phyloP scores from a whole-genome alignment of 768 basidiomycete species.

The Lentinula guzmanii region DNA sequence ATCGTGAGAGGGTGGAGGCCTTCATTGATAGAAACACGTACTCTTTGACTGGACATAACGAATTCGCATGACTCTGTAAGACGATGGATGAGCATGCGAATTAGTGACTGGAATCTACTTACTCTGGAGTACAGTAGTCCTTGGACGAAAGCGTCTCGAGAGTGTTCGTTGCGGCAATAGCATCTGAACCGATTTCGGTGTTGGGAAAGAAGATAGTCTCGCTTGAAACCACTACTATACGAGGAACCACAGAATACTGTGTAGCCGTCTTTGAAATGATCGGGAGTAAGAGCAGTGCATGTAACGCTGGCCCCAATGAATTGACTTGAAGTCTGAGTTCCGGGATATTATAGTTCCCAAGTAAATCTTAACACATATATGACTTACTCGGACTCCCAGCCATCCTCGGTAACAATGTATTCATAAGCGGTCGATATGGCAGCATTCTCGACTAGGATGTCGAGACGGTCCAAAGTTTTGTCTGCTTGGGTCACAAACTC shows the following conservation, averaged over 20 bases:
- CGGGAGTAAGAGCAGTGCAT: conserved; percentile 26
- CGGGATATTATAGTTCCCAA: background rate
- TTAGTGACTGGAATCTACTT: background rate
- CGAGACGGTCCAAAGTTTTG: conserved; percentile 27
- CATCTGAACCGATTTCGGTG: conserved; percentile 12
- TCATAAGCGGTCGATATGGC: conserved; percentile 10
- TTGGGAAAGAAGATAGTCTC: conserved; percentile 15
- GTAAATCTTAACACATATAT: too few relatives aligned
- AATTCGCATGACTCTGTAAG: conserved; percentile 10
- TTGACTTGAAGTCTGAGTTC: conserved; percentile 27
- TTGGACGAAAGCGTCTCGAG: conserved; percentile 17
- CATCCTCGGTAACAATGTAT: conserved; percentile 28
- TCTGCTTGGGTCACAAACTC: conserved; percentile 29
- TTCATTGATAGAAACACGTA: conserved; percentile 7
- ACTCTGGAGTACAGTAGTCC: conserved; percentile 16
- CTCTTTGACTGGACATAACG: conserved; percentile 23
- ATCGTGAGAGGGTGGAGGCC: background rate
- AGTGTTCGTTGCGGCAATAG: conserved; percentile 14
- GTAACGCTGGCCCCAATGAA: conserved; percentile 23
- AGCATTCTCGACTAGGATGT: conserved; percentile 42
- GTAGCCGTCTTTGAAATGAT: conserved; percentile 18
- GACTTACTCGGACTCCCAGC: conserved; percentile 40
- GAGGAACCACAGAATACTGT: conserved; percentile 11
- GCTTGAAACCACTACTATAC: conserved; percentile 26
- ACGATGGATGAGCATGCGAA: background rate